A percentile compares a stretch with the other conserved stretches of the same genome.
phyloP scores from a whole-genome alignment of 2,329 filamentous ascomycete species.

The Microsporum ferrugineum region DNA sequence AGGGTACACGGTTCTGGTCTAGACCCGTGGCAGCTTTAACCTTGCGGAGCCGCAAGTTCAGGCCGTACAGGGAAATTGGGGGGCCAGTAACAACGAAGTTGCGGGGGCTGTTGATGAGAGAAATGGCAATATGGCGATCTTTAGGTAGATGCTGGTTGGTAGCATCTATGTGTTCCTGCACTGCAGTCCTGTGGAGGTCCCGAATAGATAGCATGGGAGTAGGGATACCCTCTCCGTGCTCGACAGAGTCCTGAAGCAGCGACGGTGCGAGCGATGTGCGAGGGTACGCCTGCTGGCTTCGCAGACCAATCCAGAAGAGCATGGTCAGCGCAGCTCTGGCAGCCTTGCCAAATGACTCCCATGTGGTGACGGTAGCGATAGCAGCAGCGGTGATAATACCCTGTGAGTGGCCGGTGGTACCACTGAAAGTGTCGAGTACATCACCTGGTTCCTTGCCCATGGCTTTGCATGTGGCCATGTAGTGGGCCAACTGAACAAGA shows the following conservation, averaged over 20 bases:
- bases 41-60: constrained; percentile 89
- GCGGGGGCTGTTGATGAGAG: constrained; percentile 88
- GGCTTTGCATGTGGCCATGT: constrained; percentile 84
- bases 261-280: constrained; percentile 84
- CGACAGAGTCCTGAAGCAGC: constrained; percentile 82
- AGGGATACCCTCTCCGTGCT: constrained; percentile 86
- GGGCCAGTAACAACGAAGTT: constrained; percentile 96
- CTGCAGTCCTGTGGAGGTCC: constrained; percentile 73
- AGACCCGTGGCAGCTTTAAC: constrained; percentile 96
- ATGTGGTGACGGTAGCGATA: constrained; percentile 79
- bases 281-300: constrained; percentile 95
- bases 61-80: constrained; percentile 87
- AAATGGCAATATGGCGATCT: constrained; percentile 89
- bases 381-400: constrained; percentile 88
- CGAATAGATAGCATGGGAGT: constrained; percentile 98
- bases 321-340: constrained; percentile 74
- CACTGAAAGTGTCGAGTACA: constrained; percentile 70
- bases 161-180: constrained; percentile 91
- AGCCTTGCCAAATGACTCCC: constrained; percentile 80
- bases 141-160: constrained; percentile 92
- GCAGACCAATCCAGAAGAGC: constrained; percentile 95
- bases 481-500: constrained; percentile 90
- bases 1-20: constrained; percentile 87
- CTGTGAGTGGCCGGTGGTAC: constrained; percentile 92
- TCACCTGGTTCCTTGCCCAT: constrained; percentile 82